A percentile compares a stretch with the other conserved stretches of the same genome.
phyloP scores from a whole-genome alignment of 2,329 filamentous ascomycete genomes.

The Trichoderma asperellum region DNA sequence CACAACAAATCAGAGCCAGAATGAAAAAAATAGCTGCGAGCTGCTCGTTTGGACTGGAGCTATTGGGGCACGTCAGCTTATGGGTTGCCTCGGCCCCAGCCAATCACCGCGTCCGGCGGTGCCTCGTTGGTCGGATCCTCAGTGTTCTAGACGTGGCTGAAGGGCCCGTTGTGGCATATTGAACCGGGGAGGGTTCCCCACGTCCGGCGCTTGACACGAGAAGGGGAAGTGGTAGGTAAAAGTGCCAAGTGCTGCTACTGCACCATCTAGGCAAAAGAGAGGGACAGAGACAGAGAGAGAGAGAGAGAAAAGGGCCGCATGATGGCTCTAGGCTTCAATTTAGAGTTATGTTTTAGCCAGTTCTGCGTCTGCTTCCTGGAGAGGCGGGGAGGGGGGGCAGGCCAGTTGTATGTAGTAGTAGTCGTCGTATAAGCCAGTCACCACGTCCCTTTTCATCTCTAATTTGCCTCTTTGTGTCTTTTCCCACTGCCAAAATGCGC shows the following conservation, averaged over 20 bases:
- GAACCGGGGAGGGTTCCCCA: neutral
- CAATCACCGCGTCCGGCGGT: neutral
- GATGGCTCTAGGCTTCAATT: slow-evolving; percentile 10
- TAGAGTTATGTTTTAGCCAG: slow-evolving; percentile 24
- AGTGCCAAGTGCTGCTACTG: too few relatives aligned
- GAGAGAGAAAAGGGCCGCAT: neutral
- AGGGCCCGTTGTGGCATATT: neutral
- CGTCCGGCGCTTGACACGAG: neutral
- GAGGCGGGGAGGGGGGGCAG: neutral
- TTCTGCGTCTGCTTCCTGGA: neutral
- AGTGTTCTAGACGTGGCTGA: slow-evolving; percentile 16
- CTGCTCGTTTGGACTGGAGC: neutral
- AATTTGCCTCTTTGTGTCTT: neutral
- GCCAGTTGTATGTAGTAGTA: too few relatives aligned
- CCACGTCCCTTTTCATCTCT: neutral
- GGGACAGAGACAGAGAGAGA: too few relatives aligned
- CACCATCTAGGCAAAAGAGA: too few relatives aligned
- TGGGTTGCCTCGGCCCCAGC: neutral
- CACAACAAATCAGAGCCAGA: neutral
- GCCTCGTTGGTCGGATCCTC: slow-evolving; percentile 3
- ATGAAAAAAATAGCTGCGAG: neutral
- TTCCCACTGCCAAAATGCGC: neutral
- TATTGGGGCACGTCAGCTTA: slow-evolving; percentile 24
- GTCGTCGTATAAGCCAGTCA: neutral
- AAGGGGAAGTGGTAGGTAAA: neutral